These are phyloP conservation scores for Myriosclerotinia scirpicola DNA, from an alignment of 2,329 filamentous ascomycete genomes.

Conservation along the genomic window DNA sequence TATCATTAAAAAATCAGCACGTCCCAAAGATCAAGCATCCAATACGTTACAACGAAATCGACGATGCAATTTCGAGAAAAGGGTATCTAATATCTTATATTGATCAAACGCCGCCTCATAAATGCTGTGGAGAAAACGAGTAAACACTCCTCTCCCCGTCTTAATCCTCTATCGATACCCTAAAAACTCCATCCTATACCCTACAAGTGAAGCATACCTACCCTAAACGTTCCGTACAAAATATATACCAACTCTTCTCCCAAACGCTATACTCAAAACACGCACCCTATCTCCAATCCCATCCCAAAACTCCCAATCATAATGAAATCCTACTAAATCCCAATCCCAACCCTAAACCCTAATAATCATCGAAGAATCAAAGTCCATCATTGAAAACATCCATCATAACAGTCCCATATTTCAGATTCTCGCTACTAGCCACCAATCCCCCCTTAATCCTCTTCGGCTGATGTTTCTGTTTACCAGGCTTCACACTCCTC, in stretches of 20 bases:
- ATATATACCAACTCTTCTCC: background rate
- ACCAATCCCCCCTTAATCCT: conserved; percentile 59
- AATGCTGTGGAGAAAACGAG: background rate
- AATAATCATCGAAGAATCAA: conserved; percentile 6
- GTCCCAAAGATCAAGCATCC: background rate
- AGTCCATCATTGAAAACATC: conserved; percentile 71
- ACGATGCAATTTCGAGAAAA: background rate
- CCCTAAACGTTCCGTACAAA: conserved; percentile 5
- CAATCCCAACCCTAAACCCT: background rate
- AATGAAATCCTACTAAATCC: conserved; percentile 8
- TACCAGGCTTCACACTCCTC: background rate
- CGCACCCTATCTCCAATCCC: background rate
- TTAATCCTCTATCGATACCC: background rate
- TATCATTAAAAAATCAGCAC: no score
- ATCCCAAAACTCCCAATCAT: background rate
- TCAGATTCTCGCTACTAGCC: conserved; percentile 46
- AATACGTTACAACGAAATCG: background rate
- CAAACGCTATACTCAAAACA: conserved; percentile 16
- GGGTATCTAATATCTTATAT: background rate
- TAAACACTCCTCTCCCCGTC: background rate
- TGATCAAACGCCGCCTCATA: background rate
- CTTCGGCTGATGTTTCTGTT: conserved; percentile 46
- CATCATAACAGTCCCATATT: conserved; percentile 48
- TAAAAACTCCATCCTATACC: background rate
- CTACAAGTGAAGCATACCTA: background rate